These are phyloP conservation scores for Zalerion maritima DNA, from an alignment of 495 filamentous ascomycete species.

Conservation along the genomic window DNA sequence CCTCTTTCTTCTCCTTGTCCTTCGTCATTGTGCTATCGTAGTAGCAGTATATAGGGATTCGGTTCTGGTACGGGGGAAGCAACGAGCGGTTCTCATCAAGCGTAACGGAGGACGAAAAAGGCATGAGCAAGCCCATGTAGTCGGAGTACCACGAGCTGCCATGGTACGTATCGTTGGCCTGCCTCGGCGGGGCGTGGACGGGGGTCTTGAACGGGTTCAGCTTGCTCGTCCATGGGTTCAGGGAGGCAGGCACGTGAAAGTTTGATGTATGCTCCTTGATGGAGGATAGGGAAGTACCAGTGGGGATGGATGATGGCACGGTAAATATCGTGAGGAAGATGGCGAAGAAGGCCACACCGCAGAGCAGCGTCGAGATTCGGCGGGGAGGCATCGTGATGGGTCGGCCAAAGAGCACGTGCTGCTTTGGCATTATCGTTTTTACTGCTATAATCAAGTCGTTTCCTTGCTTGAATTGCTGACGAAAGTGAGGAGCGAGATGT, in stretches of 20 bases:
- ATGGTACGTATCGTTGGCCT: constrained; percentile 63
- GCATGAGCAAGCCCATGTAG: constrained; percentile 69
- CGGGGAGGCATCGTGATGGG: constrained; percentile 28
- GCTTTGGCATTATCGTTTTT: constrained; percentile 42
- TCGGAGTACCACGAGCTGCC: constrained; percentile 75
- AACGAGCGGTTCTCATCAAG: constrained; percentile 77
- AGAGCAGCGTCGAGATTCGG: constrained; percentile 29
- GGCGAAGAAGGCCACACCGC: constrained; percentile 26
- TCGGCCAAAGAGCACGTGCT: constrained; percentile 29
- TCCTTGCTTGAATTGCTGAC: too few relatives aligned
- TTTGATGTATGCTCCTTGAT: constrained; percentile 22
- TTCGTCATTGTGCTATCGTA: constrained; percentile 58
- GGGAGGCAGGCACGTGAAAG: constrained; percentile 12
- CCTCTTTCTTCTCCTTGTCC: constrained; percentile 43
- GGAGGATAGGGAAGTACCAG: constrained; percentile 20
- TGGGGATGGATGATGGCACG: constrained; percentile 26
- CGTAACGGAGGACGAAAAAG: constrained; percentile 76
- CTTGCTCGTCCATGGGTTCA: constrained; percentile 21
- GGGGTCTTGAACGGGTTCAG: constrained; percentile 48
- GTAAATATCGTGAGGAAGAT: constrained; percentile 33
- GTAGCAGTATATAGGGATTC: constrained; percentile 83
- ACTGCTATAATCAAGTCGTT: too few relatives aligned
- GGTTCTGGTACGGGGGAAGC: constrained; percentile 58
- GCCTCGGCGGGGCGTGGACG: constrained; percentile 58
- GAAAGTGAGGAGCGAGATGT: too few relatives aligned